Evolutionary conservation across 2,329 filamentous ascomycete species (phyloP).

Genomic region (Colletotrichum ledebouriae): DNA sequence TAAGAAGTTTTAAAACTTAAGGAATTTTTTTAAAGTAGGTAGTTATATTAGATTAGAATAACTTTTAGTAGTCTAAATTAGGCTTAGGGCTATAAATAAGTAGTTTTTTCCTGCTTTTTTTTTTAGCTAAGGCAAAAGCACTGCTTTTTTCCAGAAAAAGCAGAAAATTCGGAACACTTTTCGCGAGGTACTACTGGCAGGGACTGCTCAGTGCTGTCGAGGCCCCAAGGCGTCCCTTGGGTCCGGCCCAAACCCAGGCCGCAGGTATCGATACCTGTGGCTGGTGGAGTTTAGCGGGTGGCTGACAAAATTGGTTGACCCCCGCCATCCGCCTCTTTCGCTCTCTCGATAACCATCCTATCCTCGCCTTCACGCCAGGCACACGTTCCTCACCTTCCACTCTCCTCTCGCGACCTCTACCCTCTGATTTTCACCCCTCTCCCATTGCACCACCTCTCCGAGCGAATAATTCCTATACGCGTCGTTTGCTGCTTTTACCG

Average conservation of each 20-base stretch:
- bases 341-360: constrained; percentile 40
- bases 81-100: no score
- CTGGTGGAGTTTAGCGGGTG: constrained; percentile 43
- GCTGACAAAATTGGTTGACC: constrained; percentile 45
- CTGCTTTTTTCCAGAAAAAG: no score
- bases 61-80: no score
- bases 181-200: constrained; percentile 5
- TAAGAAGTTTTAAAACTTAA: no score
- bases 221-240: not conserved
- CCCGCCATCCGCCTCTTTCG: constrained; percentile 44
- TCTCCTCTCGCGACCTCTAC: constrained; percentile 18
- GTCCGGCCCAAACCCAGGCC: constrained; percentile 14
- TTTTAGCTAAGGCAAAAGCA: no score
- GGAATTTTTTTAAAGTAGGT: no score
- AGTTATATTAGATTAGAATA: no score
- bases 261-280: constrained; percentile 42
- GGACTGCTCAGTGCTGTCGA: constrained; percentile 4
- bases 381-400: constrained; percentile 35
- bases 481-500: constrained; percentile 15
- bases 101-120: no score
- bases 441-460: constrained; percentile 27
- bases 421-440: constrained; percentile 20
- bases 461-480: constrained; percentile 8
- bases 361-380: constrained; percentile 39
- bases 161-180: no score